Conservation (phyloP, 192 early-diverging fungal genomes). For the Phlyctochytrium bullatum region DNA sequence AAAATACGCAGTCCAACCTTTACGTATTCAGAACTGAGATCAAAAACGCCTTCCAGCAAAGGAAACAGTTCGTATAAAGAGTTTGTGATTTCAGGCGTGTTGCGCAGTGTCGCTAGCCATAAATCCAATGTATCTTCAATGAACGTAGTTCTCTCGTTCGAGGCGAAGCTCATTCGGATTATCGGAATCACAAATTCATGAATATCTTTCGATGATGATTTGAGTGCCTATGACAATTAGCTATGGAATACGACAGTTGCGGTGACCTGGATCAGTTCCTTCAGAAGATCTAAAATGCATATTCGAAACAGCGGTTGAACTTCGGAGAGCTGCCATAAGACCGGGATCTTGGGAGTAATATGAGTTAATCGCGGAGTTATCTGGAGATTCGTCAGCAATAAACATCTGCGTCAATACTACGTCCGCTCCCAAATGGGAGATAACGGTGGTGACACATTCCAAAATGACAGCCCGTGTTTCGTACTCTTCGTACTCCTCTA, state of each 20-base stretch:
- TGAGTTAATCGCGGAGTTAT: conserved; percentile 70
- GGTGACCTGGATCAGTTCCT: conserved; percentile 67
- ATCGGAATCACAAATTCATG: conserved; percentile 75
- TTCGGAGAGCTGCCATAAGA: conserved; percentile 73
- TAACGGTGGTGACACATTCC: conserved; percentile 68
- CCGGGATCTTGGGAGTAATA: conserved; percentile 73
- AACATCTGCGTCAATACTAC: conserved; percentile 24
- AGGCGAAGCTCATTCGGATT: conserved; percentile 70
- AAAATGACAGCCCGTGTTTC: conserved; percentile 76
- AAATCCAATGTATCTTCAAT: conserved; percentile 89
- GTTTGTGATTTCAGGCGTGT: conserved; percentile 49
- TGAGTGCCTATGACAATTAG: conserved; percentile 51
- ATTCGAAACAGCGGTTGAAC: conserved; percentile 79
- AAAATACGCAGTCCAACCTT: conserved; percentile 74
- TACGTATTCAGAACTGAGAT: conserved; percentile 73
- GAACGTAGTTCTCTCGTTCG: conserved; percentile 49
- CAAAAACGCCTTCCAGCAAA: conserved; percentile 60
- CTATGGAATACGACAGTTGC: neutral
- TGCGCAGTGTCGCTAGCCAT: conserved; percentile 80
- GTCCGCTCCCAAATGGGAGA: conserved; percentile 72
- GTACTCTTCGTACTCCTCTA: conserved; percentile 67
- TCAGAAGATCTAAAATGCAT: conserved; percentile 71
- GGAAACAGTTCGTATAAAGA: conserved; percentile 62
- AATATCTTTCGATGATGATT: conserved; percentile 65
- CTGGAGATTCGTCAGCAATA: conserved; percentile 22